phyloP scores from a whole-genome alignment of 257 asterid species.

The Solanum ossicruentum region DNA sequence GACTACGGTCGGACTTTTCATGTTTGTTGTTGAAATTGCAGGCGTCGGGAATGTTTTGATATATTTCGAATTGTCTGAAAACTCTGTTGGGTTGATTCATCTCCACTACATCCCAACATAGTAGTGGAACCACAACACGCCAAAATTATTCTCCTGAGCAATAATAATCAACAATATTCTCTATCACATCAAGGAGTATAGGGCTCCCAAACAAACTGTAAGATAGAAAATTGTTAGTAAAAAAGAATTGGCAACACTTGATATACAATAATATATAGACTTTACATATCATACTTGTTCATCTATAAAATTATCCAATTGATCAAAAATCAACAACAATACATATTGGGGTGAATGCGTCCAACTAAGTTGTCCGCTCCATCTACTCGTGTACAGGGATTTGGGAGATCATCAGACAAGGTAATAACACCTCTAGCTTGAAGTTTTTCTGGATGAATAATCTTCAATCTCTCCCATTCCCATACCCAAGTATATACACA shows the following conservation, averaged over 20 bases:
- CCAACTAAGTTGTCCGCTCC: not conserved
- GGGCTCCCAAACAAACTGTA: not conserved
- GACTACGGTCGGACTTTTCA: no score
- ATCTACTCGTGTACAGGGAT: not conserved
- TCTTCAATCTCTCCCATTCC: not conserved
- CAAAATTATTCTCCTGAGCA: no score
- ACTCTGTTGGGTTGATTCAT: constrained; percentile 36
- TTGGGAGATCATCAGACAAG: not conserved
- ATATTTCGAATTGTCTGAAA: not conserved
- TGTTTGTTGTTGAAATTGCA: no score
- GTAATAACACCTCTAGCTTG: not conserved
- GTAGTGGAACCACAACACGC: no score
- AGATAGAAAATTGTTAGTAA: not conserved
- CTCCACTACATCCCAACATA: no score
- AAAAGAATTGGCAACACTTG: not conserved
- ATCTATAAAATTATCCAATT: not conserved
- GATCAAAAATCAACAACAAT: not conserved
- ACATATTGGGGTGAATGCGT: not conserved
- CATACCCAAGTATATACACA: no score
- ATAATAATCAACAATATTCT: constrained; percentile 1
- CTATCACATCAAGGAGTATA: no score
- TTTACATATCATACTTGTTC: not conserved
- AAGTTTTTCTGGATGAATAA: not conserved
- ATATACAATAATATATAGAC: not conserved
- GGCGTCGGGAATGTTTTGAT: no score